Evolutionary conservation across 2,329 filamentous ascomycete species (phyloP), one percentile per base, ranked within the genome.

Genomic region (Plectosphaerella sp.): DNA sequence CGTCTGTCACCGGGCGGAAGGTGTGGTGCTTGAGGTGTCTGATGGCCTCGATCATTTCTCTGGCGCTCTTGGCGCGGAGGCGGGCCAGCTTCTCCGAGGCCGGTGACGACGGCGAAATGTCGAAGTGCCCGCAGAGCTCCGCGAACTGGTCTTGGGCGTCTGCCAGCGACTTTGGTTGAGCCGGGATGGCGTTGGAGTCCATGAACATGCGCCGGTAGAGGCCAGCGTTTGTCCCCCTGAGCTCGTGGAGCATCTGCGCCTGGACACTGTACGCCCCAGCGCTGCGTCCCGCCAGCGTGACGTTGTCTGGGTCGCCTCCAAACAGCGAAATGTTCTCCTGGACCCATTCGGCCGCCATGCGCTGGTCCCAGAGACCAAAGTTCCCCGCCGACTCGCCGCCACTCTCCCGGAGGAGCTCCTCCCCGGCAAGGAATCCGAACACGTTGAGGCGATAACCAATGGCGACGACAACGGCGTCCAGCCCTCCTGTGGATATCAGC

Each of bases 291-390:
- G 37, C 37, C 37, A 41, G 7, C 11, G 37, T 41, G 14, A 41
- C 18, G n/a, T 41, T 41, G 37, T 16, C n/a, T 71, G 74, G 4
- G 67, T 69, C 62, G 59, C 57, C 37, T 15, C 37, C 37, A 16
- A 41, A 41, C 14, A 64, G 62, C 11, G 60, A 69, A 20, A 81
- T 75, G 58, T 82, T 79, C 41, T 72, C 66, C 3, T 67, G 67
- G 0, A 78, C 62, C 79, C 79, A 82, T 61, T 80, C 73, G 0
- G 81, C 60, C 0, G 75, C 77, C 15, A 72, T 57, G 3, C 79
- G 71, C 57, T 83, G 80, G 58, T 85, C 80, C 8, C 73, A 67
- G 6, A 83, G 62, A 1, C 77, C 80, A 2, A 78, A 59, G 53
- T 83, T 83, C 45, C 22, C 14, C 43, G 50, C 16, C 45, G 59